Conservation (phyloP, 2,329 filamentous ascomycete genomes). For the Ascochyta viciae-villosae region DNA sequence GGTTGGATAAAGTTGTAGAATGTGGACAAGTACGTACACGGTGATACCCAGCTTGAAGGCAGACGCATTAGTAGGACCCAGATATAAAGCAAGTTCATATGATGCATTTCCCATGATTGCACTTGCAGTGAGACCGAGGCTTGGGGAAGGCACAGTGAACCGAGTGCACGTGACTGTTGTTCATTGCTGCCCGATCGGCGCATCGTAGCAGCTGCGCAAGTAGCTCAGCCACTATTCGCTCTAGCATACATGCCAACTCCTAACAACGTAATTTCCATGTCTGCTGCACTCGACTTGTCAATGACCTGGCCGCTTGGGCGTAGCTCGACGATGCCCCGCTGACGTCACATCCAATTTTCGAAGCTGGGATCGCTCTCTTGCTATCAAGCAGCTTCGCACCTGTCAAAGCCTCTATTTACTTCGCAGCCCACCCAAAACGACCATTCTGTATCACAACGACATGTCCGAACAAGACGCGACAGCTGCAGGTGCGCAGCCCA, state of each 20-base stretch:
- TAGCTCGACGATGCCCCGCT: constrained; percentile 21
- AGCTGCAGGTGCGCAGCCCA: constrained; percentile 24
- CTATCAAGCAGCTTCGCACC: neutral
- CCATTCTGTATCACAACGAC: neutral
- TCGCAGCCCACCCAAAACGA: neutral
- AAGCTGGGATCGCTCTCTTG: neutral
- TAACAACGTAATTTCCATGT: neutral
- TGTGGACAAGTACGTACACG: neutral
- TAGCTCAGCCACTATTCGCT: neutral
- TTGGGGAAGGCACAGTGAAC: neutral
- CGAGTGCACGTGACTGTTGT: neutral
- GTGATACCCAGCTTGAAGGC: neutral
- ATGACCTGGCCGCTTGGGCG: neutral
- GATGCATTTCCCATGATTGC: neutral
- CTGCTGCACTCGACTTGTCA: neutral
- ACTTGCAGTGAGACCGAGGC: neutral
- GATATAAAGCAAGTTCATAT: neutral
- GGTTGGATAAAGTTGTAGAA: neutral
- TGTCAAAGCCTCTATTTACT: constrained; percentile 2
- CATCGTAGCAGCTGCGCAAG: neutral
- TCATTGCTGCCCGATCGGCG: neutral
- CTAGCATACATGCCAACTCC: neutral
- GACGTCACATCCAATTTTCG: constrained; percentile 26
- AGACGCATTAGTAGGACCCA: no score
- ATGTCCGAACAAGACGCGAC: constrained; percentile 39